phyloP scores from a whole-genome alignment of 2,329 filamentous ascomycete species.

The Zymoseptoria pseudotritici region DNA sequence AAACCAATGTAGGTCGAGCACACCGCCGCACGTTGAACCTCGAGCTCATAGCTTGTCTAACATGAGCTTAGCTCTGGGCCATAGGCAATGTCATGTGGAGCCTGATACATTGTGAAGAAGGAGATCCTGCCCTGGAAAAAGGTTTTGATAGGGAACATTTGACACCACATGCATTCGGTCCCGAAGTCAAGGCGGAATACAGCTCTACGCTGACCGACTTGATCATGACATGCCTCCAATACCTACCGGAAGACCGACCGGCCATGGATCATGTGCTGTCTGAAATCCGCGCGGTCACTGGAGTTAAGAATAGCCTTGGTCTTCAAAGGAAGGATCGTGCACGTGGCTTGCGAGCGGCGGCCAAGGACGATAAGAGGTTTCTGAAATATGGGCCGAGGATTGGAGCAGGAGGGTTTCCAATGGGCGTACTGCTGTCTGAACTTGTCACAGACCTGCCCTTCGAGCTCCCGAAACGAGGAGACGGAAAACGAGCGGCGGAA shows the following conservation, averaged over 20 bases:
- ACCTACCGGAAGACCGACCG: background rate
- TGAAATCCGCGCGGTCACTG: background rate
- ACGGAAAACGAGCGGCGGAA: no score
- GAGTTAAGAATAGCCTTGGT: background rate
- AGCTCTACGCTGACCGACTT: background rate
- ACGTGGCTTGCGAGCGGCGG: background rate
- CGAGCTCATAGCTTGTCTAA: no score
- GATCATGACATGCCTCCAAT: background rate
- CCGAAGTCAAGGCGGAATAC: background rate
- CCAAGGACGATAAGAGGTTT: background rate
- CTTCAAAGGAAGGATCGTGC: no score
- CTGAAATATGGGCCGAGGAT: no score
- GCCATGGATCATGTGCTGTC: background rate
- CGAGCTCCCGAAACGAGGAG: no score
- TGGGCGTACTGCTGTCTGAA: no score
- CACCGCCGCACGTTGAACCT: no score
- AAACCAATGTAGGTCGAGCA: background rate
- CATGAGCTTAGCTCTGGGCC: background rate
- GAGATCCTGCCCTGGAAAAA: background rate
- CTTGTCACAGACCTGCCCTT: no score
- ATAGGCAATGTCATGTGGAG: background rate
- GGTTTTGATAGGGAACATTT: background rate
- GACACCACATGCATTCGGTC: background rate
- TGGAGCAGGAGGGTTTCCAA: no score
- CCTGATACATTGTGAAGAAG: background rate